Percentiles rank a stretch among this genome's conserved stretches.
phyloP scores from a whole-genome alignment of 2,329 filamentous ascomycete species.

The Aureobasidium sp. region DNA sequence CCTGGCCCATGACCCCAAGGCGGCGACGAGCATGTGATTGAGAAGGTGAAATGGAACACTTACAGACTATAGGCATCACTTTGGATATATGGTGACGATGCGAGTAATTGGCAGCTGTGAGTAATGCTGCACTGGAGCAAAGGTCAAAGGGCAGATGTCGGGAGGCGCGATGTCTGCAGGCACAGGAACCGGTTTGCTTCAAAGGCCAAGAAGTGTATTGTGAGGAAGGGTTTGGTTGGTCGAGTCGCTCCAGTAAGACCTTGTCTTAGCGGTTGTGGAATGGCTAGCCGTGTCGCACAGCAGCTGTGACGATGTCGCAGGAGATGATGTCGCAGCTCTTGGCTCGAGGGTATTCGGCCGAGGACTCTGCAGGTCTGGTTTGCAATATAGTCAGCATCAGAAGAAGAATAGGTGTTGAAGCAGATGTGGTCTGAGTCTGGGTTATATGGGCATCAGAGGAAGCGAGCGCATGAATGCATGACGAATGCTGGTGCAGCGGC shows the following conservation, averaged over 20 bases:
- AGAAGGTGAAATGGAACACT: not conserved
- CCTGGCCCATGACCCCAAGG: not conserved
- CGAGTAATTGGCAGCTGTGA: not conserved
- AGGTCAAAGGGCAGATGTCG: not conserved
- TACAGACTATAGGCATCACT: constrained; percentile 15
- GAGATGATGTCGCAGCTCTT: not conserved
- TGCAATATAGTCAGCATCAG: not conserved
- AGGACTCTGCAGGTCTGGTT: not conserved
- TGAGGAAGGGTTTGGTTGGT: not conserved
- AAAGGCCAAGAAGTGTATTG: not conserved
- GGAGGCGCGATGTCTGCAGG: not conserved
- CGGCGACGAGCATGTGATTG: constrained; percentile 3
- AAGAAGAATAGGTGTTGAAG: not conserved
- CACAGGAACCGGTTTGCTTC: constrained; percentile 8
- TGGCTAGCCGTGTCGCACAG: constrained; percentile 9
- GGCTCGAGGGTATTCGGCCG: not conserved
- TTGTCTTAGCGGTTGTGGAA: constrained; percentile 9
- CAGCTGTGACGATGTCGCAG: constrained; percentile 4
- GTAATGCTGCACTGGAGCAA: not conserved
- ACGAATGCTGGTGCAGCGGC: not conserved
- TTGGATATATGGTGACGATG: not conserved
- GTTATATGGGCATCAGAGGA: not conserved
- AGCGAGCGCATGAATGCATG: constrained; percentile 10
- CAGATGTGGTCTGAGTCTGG: not conserved
- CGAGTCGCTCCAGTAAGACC: constrained; percentile 5